A percentile compares a stretch with the other conserved stretches of the same genome.
Evolutionary conservation across 2,329 filamentous ascomycete species (phyloP).

Genomic region (Neofusicoccum kwambonambiense): DNA sequence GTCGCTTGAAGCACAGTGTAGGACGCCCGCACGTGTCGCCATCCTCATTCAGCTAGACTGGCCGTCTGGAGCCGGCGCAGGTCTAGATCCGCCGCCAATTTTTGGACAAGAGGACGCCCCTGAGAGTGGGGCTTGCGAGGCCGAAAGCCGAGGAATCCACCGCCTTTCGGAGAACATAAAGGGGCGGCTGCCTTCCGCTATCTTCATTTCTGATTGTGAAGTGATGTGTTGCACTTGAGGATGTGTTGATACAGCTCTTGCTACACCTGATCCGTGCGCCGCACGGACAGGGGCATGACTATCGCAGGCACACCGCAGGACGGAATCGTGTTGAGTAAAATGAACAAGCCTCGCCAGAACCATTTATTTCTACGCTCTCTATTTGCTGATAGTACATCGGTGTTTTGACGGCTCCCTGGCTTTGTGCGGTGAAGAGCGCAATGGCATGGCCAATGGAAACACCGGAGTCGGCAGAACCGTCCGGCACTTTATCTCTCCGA

Average conservation of each 20-base stretch:
- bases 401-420: too few relatives aligned
- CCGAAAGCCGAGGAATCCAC: neutral
- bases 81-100: conserved; percentile 4
- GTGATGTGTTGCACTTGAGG: neutral
- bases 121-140: neutral
- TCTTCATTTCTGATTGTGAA: neutral
- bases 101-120: neutral
- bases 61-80: neutral
- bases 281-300: neutral
- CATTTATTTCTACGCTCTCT: too few relatives aligned
- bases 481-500: too few relatives aligned
- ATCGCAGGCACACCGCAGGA: too few relatives aligned
- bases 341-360: too few relatives aligned
- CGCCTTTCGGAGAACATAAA: neutral
- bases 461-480: too few relatives aligned
- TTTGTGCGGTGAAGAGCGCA: too few relatives aligned
- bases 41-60: neutral
- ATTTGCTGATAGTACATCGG: too few relatives aligned
- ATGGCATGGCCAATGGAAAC: too few relatives aligned
- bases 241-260: neutral
- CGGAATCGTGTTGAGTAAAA: too few relatives aligned
- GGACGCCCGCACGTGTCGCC: conserved; percentile 5
- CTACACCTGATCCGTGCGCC: neutral
- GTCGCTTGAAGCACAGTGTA: neutral
- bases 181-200: neutral